Evolutionary conservation across 306 rosid species (phyloP), one percentile per base, ranked within the genome.

Genomic region (Castanea sativa): DNA sequence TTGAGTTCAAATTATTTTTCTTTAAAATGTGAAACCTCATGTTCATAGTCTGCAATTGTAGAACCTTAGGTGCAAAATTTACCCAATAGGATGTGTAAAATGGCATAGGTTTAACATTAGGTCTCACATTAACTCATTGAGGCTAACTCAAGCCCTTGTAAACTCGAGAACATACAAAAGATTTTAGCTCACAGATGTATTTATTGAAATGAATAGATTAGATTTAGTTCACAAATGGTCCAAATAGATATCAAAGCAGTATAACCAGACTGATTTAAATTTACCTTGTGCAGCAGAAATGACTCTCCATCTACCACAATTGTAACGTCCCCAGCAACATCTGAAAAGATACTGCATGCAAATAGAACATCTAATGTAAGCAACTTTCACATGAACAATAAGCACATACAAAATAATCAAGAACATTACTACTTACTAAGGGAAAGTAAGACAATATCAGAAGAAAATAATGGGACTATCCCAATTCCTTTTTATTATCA

Each of bases 251-350:
- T 71, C n/a, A 20, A 25, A 20, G 21, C 55, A 74, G 10, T 67
- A 33, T 8, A 33, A 19, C 27, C 49, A 32, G 23, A 35, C 25
- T 33, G 25, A 9, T 25, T 68, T 56, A 3, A 33, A 79, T 67
- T 52, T 83, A 93, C 98, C 98, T 91, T 93, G 53, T 93, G 98
- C 53, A 91, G 87, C 63, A 93, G 89, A 88, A 93, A 93, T 52
- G 96, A 88, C 65, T 94, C 94, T 30, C 96, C 97, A 85, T 89
- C 91, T 55, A 89, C 91, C 0, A 87, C 86, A 38, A 94, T 85
- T 73, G 94, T 94, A 55, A 94, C 89, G 84, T 94, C 98, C 49
- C 95, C 97, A 52, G 98, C 95, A 74, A 94, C 97, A 84, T 91
- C 98, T 63, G 97, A 90, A 85, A 94, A 94, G 79, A 94, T 92